phyloP scores from a whole-genome alignment of 2,329 filamentous ascomycete species.

The Chaetomium sp. region DNA sequence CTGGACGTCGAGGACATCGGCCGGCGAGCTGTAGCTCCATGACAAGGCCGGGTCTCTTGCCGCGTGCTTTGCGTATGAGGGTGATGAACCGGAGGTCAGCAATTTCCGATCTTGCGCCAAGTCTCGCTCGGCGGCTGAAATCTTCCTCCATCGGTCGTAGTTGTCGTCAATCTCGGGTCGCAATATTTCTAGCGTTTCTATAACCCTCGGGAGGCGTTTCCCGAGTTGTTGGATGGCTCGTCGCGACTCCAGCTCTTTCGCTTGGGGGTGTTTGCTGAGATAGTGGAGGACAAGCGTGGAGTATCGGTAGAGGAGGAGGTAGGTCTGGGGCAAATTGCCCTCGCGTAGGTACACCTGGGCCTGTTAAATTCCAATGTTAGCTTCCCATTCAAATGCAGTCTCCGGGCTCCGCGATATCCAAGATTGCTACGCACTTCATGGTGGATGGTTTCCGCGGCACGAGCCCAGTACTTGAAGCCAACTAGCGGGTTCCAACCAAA shows the following conservation, averaged over 20 bases:
- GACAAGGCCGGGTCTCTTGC: slow-evolving; percentile 55
- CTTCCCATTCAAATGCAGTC: not conserved
- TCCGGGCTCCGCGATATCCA: not conserved
- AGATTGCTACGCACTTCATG: slow-evolving; percentile 58
- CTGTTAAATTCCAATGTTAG: slow-evolving; percentile 39
- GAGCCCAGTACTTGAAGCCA: slow-evolving; percentile 72
- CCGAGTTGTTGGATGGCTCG: slow-evolving; percentile 51
- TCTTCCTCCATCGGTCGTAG: slow-evolving; percentile 60
- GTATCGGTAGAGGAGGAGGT: slow-evolving; percentile 85
- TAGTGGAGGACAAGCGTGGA: slow-evolving; percentile 75
- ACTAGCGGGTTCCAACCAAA: slow-evolving; percentile 77
- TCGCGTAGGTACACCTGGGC: slow-evolving; percentile 80
- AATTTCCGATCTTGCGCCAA: slow-evolving; percentile 10
- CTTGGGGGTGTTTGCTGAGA: slow-evolving; percentile 69
- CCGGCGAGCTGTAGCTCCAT: slow-evolving; percentile 33
- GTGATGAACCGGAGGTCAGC: slow-evolving; percentile 11
- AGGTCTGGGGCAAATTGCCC: slow-evolving; percentile 80
- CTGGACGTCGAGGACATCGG: slow-evolving; percentile 59
- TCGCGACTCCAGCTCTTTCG: slow-evolving; percentile 58
- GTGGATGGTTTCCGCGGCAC: slow-evolving; percentile 70
- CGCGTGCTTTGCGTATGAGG: slow-evolving; percentile 42
- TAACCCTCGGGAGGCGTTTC: slow-evolving; percentile 48
- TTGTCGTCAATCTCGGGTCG: slow-evolving; percentile 71
- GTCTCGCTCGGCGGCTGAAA: slow-evolving; percentile 36
- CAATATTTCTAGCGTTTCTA: slow-evolving; percentile 67